Evolutionary conservation across 1,284 basidiomycete species (phyloP).

Genomic region (Boletellus dicymbophilus): DNA sequence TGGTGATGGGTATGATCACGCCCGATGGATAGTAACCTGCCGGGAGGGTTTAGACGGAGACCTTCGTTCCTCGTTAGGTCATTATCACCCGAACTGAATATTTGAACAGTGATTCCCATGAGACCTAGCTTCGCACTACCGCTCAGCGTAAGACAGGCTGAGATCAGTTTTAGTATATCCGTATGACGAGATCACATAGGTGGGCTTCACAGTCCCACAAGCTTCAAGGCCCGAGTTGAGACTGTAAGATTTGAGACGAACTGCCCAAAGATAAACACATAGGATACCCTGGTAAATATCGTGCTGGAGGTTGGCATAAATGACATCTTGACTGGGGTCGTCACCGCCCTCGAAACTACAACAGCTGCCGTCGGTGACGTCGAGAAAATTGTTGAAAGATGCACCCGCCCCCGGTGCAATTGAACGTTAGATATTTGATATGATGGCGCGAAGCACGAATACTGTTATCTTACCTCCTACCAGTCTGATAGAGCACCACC

Average conservation of each 20-base stretch:
- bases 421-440: background rate
- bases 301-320: slow-evolving; percentile 50
- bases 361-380: slow-evolving; percentile 50
- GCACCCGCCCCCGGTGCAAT: slow-evolving; percentile 35
- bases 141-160: slow-evolving; percentile 43
- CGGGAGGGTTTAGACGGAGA: slow-evolving; percentile 42
- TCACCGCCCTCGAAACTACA: slow-evolving; percentile 66
- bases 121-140: slow-evolving; percentile 55
- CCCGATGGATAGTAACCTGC: slow-evolving; percentile 19
- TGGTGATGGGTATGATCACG: background rate
- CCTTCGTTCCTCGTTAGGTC: slow-evolving; percentile 47
- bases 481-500: slow-evolving; percentile 48
- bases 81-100: slow-evolving; percentile 51
- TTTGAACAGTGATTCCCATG: slow-evolving; percentile 48
- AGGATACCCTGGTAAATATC: slow-evolving; percentile 42
- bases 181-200: slow-evolving; percentile 58
- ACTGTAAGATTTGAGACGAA: background rate
- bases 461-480: slow-evolving; percentile 33
- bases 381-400: slow-evolving; percentile 47
- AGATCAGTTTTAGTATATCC: slow-evolving; percentile 47
- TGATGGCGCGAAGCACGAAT: too few species aligned
- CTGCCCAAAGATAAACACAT: background rate
- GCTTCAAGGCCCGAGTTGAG: slow-evolving; percentile 32
- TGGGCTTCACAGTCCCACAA: slow-evolving; percentile 51
- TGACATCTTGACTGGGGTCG: slow-evolving; percentile 45